Evolutionary conservation across 2,329 filamentous ascomycete genomes (phyloP), one percentile per base, ranked within the genome.

Genomic region (Aspergillus jensenii): DNA sequence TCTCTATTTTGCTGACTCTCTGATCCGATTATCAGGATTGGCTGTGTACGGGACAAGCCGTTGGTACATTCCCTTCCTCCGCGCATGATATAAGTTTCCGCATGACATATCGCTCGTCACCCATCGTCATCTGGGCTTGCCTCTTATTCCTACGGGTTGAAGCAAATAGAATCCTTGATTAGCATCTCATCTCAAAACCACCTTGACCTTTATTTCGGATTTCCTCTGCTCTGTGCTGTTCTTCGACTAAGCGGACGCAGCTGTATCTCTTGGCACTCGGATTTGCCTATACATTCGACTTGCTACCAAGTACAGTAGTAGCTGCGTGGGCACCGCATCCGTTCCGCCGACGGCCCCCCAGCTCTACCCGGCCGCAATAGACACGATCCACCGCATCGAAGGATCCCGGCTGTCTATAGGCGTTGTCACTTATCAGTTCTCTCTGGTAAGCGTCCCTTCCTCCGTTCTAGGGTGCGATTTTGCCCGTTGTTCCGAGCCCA

Each of bases 281-380:
- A 14, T 47, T 37, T 27, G 5, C 27, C 19, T 55, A 44, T 25
- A 49, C 23, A 37, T 37, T 37, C 35, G 35, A 37, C 35, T 15
- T 37, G 7, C 25, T 21, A 40, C 39, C 21, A 31, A 31, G 27
- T 31, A 31, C 27, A 31, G 27, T 31, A 31, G 27, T 33, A 55
- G 52, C 31, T 41, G 21, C 37, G 21, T 39, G 33, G 43, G 52
- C 44, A 33, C 52, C 25, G 37, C 64, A 68, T 73, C 71, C 71
- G 70, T 73, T 73, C 63, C 69, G 61, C 71, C 71, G 71, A 68
- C 61, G 59, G 56, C 48, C 59, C 59, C 57, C 48, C 41, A 50
- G 52, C 37, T 55, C 59, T 54, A 53, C 52, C 55, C 59, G 47
- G 59, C 47, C 47, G 58, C 60, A 52, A 55, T 51, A 31, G 41